Base-by-base conservation (phyloP, 164 flowering plant genomes). In the Houttuynia cordata region DNA sequence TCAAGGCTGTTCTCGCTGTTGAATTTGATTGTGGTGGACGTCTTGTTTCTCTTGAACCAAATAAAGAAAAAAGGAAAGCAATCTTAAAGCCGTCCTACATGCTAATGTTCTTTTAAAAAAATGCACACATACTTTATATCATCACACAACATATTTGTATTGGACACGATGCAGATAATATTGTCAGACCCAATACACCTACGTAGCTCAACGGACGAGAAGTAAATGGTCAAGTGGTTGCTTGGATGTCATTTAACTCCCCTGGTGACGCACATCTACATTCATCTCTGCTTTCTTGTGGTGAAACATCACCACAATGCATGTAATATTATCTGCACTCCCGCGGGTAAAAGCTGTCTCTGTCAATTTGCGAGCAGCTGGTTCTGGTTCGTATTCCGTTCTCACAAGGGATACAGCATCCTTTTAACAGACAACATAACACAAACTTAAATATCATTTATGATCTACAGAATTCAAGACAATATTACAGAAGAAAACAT, bases 321-420 rank as follows among this genome's bases (percentile, higher is more conserved):
- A 93, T 22, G 98, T 93, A 59, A 93, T 93, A 69, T 93, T 93
- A 71, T 93, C 99, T 0, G 96, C 87, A 69, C 99, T 93, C 20
- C 99, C 99, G 8, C 95, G 87, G 8, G 77, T 75, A 61, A 83
- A 93, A 10, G 99, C 97, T 20, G 92, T 78, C 62, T 88, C 99
- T 0, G 86, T 81, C 70, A 93, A 69, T 67, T 88, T 93, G 53
- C 79, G 75, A 59, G 99, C 96, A 8, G 97, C 99, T 55, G 81
- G 77, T 70, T 90, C 96, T 4, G 96, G 83, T 19, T 84, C 86
- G 60, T 85, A 96, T 66, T 83, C 94, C 17, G 74, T 53, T 61
- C 63, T 79, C 20, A 96, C 99, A 63, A 93, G 75, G 13, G 88
- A 78, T 41, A 88, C 76, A 25, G 97, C 99, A 74, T 87, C 98